phyloP scores from a whole-genome alignment of 331 rosid species.

The Quercus tomentella region DNA sequence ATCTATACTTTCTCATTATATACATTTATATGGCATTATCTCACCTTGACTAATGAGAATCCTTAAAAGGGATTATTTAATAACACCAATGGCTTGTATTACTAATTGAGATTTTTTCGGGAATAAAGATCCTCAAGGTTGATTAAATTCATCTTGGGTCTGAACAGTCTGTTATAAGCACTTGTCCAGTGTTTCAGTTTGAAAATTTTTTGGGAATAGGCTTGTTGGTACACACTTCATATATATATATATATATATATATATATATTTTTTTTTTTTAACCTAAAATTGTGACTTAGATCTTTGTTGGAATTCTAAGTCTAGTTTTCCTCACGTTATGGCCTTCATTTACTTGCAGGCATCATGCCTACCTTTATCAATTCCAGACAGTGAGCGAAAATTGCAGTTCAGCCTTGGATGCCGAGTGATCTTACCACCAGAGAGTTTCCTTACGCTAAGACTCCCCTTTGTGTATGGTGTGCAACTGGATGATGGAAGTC shows the following conservation, averaged over 20 bases:
- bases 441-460: slow-evolving; percentile 81
- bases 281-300: background rate
- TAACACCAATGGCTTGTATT: background rate
- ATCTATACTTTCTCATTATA: background rate
- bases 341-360: slow-evolving; percentile 44
- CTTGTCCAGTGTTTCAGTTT: slow-evolving; percentile 4
- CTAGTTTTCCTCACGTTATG: slow-evolving; percentile 6
- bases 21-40: background rate
- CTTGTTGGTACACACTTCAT: slow-evolving; percentile 2
- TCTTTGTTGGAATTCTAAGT: background rate
- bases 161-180: slow-evolving; percentile 2
- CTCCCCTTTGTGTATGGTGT: slow-evolving; percentile 87
- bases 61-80: background rate
- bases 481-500: slow-evolving; percentile 65
- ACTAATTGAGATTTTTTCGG: background rate
- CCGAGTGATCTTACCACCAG: slow-evolving; percentile 79
- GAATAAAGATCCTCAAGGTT: background rate
- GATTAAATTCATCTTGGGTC: background rate
- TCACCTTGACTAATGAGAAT: background rate
- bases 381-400: slow-evolving; percentile 61
- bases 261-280: background rate
- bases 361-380: slow-evolving; percentile 65
- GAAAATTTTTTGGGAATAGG: background rate
- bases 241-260: no score
- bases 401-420: slow-evolving; percentile 76